Conservation (phyloP, 2,329 filamentous ascomycete genomes). For the Didymellaceae sp. region DNA sequence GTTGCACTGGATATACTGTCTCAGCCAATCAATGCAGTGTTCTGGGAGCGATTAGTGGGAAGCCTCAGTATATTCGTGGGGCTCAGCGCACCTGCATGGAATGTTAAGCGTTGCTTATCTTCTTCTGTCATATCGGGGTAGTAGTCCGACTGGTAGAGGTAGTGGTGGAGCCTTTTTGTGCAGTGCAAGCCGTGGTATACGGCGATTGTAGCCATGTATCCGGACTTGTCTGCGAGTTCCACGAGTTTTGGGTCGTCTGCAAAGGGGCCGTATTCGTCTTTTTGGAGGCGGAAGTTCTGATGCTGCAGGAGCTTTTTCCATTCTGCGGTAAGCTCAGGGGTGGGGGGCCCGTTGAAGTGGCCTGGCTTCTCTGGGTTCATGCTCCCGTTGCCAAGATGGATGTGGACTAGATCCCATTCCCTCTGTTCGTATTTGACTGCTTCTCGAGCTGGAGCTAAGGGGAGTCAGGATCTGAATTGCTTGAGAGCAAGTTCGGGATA, state of each 20-base stretch:
- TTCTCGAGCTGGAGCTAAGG: neutral
- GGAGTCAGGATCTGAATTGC: neutral
- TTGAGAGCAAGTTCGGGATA: neutral
- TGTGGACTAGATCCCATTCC: neutral
- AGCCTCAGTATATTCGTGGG: neutral
- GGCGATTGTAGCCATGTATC: neutral
- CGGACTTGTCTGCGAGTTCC: neutral
- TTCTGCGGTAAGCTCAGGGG: neutral
- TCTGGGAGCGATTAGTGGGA: neutral
- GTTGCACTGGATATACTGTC: slow-evolving; percentile 3
- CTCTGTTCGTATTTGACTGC: neutral
- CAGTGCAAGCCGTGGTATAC: slow-evolving; percentile 4
- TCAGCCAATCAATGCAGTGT: slow-evolving; percentile 1
- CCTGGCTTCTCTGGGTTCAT: slow-evolving; percentile 1
- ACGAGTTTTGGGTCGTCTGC: neutral
- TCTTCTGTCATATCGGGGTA: neutral
- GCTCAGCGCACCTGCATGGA: neutral
- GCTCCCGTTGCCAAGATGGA: neutral
- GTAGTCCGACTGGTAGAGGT: neutral
- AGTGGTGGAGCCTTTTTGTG: slow-evolving; percentile 1
- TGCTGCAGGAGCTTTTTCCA: slow-evolving; percentile 3
- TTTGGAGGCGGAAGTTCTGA: slow-evolving; percentile 3
- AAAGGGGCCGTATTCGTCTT: slow-evolving; percentile 1
- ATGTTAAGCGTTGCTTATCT: neutral
- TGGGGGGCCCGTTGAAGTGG: neutral